phyloP scores from a whole-genome alignment of 345 rosid species.

The Streptanthus diversifolius region DNA sequence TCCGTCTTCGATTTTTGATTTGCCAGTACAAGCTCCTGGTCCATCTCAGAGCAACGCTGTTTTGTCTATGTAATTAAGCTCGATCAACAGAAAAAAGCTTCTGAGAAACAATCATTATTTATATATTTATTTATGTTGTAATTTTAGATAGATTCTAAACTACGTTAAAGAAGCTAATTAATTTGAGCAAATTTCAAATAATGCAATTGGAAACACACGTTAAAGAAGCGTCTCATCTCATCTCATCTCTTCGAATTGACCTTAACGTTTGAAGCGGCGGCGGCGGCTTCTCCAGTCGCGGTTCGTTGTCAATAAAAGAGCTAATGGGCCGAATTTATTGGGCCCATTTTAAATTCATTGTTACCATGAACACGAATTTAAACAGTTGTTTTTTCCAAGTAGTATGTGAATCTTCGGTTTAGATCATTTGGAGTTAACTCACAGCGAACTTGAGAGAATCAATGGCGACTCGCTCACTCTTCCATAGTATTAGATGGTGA shows the following conservation, averaged over 20 bases:
- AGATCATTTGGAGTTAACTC: not conserved
- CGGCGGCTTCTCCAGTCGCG: not conserved
- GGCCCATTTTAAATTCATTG: not conserved
- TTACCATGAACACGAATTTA: not conserved
- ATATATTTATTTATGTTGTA: not conserved
- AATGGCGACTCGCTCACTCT: slow-evolving; percentile 38
- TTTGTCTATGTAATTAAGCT: slow-evolving; percentile 16
- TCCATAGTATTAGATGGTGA: slow-evolving; percentile 28
- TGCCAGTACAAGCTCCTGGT: slow-evolving; percentile 26
- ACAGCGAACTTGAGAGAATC: not conserved
- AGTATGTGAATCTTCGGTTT: not conserved
- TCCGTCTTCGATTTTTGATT: slow-evolving; percentile 18
- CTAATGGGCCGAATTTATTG: not conserved
- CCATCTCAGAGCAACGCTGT: slow-evolving; percentile 8
- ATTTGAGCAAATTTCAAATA: not conserved
- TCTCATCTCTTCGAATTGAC: not conserved
- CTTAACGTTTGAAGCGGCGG: not conserved
- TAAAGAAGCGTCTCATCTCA: not conserved
- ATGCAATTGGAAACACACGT: too few relatives aligned
- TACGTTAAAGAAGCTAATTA: not conserved
- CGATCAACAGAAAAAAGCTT: not conserved
- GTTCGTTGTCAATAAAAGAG: not conserved
- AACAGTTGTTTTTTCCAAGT: not conserved
- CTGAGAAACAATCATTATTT: not conserved
- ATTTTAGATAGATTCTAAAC: not conserved